phyloP scores from a whole-genome alignment of 73 alveolate genomes.

The Effrenium voratum region DNA sequence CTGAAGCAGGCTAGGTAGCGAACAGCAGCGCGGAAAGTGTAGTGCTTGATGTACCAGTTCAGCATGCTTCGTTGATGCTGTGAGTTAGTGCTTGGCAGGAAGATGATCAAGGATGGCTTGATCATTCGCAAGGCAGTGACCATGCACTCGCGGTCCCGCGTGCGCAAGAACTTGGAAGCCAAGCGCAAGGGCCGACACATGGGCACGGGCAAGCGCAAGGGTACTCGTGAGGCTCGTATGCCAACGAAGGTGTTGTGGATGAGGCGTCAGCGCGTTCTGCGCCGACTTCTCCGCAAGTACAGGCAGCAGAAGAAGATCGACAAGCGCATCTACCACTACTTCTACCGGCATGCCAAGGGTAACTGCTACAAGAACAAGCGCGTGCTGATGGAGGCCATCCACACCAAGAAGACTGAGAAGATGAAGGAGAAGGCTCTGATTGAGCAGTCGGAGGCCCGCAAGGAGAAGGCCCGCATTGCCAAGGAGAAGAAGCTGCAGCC shows the following conservation, averaged over 20 bases:
- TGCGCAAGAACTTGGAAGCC: slow-evolving; percentile 96
- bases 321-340: slow-evolving; percentile 98
- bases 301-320: slow-evolving; percentile 99
- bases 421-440: slow-evolving; percentile 64
- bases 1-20: background rate
- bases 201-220: slow-evolving; percentile 98
- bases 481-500: slow-evolving; percentile 86
- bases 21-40: background rate
- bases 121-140: slow-evolving; percentile 98
- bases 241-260: slow-evolving; percentile 98
- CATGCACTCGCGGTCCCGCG: slow-evolving; percentile 99
- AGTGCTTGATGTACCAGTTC: background rate
- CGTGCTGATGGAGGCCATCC: slow-evolving; percentile 99
- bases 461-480: slow-evolving; percentile 86
- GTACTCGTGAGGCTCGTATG: slow-evolving; percentile 99
- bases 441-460: slow-evolving; percentile 88
- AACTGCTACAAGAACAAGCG: slow-evolving; percentile 99
- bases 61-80: background rate
- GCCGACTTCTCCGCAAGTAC: slow-evolving; percentile 99
- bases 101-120: slow-evolving; percentile 97
- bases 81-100: slow-evolving; percentile 14
- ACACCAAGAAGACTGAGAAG: slow-evolving; percentile 95
- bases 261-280: slow-evolving; percentile 99
- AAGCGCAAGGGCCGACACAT: slow-evolving; percentile 98
- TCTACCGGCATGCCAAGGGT: slow-evolving; percentile 98